A percentile compares a stretch with the other conserved stretches of the same genome.
Conservation (phyloP, 768 basidiomycete genomes). For the Pisolithus tinctorius region DNA sequence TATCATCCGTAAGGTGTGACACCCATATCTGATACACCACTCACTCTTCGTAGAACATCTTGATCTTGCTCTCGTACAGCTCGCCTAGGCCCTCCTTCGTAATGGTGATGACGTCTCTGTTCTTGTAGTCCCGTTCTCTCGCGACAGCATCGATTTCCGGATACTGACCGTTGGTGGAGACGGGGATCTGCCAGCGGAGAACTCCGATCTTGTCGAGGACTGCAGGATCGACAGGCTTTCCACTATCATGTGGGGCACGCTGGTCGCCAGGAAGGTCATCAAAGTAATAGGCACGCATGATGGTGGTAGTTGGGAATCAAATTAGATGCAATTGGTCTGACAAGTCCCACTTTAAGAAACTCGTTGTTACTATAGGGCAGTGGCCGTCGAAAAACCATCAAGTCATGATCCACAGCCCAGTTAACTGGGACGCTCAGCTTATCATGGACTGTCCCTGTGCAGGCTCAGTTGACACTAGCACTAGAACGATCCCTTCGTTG, state of each 20-base stretch:
- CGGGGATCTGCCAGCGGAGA: constrained; percentile 58
- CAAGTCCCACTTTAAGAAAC: not conserved
- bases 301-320: not conserved
- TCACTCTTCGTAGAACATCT: constrained; percentile 77
- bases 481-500: too few relatives aligned
- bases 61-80: constrained; percentile 73
- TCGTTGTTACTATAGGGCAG: too few relatives aligned
- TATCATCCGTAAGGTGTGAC: not conserved
- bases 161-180: constrained; percentile 41
- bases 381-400: too few relatives aligned
- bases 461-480: too few relatives aligned
- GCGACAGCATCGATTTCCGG: constrained; percentile 57
- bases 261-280: constrained; percentile 76
- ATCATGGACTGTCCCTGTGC: too few relatives aligned
- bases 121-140: constrained; percentile 69
- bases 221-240: constrained; percentile 40
- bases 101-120: constrained; percentile 72
- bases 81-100: constrained; percentile 75
- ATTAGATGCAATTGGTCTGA: not conserved
- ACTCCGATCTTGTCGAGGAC: constrained; percentile 56
- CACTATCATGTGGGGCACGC: constrained; percentile 69
- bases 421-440: too few relatives aligned
- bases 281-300: constrained; percentile 68
- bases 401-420: too few relatives aligned
- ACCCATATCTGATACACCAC: constrained; percentile 13